phyloP scores from a whole-genome alignment of 768 basidiomycete genomes.

The Glaciozyma martinii region DNA sequence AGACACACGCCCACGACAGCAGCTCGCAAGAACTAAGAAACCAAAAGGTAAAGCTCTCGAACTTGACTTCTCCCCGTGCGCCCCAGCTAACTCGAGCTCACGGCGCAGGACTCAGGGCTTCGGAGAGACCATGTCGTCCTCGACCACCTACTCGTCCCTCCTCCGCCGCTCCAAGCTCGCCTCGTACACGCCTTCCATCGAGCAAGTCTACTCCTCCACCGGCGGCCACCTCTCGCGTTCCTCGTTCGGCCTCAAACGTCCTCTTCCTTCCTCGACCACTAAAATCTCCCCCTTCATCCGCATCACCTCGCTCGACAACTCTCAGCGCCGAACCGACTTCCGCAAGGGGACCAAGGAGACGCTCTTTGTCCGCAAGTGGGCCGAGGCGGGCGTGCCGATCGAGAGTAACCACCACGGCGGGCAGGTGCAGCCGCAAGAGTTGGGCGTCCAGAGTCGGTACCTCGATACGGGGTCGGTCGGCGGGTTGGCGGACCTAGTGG shows the following conservation, averaged over 20 bases:
- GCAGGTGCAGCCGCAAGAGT: not conserved
- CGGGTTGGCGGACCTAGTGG: not conserved
- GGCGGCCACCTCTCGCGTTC: slow-evolving; percentile 64
- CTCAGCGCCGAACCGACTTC: slow-evolving; percentile 22
- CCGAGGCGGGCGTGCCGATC: slow-evolving; percentile 18
- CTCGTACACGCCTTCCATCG: slow-evolving; percentile 63
- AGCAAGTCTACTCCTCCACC: slow-evolving; percentile 65
- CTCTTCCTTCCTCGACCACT: slow-evolving; percentile 53
- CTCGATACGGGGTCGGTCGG: not conserved
- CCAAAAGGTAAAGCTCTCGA: no score
- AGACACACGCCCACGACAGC: no score
- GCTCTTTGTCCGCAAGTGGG: slow-evolving; percentile 17
- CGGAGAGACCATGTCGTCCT: slow-evolving; percentile 35
- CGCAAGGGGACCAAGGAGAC: slow-evolving; percentile 24
- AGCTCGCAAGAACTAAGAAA: no score
- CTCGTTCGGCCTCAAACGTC: slow-evolving; percentile 78
- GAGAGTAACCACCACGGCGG: not conserved
- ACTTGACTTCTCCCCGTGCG: no score
- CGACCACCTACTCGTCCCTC: slow-evolving; percentile 66
- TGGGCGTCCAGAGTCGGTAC: slow-evolving; percentile 15
- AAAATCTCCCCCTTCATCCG: slow-evolving; percentile 24
- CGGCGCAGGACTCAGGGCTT: no score
- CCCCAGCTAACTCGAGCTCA: no score
- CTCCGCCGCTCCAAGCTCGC: slow-evolving; percentile 76
- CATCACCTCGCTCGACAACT: slow-evolving; percentile 22